phyloP scores from a whole-genome alignment of 768 basidiomycete species.

The Heimioporus sp. region DNA sequence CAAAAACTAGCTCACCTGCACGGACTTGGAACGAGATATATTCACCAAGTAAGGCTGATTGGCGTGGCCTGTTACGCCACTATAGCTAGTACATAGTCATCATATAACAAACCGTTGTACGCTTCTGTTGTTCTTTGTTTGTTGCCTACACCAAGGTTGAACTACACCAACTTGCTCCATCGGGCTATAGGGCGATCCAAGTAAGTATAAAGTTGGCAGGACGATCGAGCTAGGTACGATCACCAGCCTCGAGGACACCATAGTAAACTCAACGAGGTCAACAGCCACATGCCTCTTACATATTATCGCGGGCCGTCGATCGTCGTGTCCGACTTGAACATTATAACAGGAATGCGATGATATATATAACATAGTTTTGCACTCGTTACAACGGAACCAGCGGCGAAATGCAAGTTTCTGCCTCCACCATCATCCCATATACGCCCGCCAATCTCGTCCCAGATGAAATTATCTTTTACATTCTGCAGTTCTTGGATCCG shows the following conservation, averaged over 20 bases:
- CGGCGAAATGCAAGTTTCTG: conserved; percentile 10
- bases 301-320: not conserved
- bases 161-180: too few relatives aligned
- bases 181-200: too few relatives aligned
- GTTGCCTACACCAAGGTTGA: too few relatives aligned
- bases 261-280: not conserved
- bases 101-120: too few relatives aligned
- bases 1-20: too few relatives aligned
- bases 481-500: conserved; percentile 14
- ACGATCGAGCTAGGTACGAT: not conserved
- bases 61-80: too few relatives aligned
- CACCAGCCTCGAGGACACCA: not conserved
- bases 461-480: conserved; percentile 17
- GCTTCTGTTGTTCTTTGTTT: too few relatives aligned
- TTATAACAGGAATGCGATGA: too few relatives aligned
- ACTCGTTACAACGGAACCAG: not conserved
- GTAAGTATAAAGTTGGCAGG: not conserved
- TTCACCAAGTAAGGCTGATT: too few relatives aligned
- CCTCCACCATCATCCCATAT: not conserved
- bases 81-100: too few relatives aligned
- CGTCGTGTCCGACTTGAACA: not conserved
- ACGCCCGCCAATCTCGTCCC: conserved; percentile 6
- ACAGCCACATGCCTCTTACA: not conserved
- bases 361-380: too few relatives aligned
- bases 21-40: too few relatives aligned